These are phyloP conservation scores for Coffea humblotiana DNA, from an alignment of 305 asterid genomes.

Conservation along the genomic window DNA sequence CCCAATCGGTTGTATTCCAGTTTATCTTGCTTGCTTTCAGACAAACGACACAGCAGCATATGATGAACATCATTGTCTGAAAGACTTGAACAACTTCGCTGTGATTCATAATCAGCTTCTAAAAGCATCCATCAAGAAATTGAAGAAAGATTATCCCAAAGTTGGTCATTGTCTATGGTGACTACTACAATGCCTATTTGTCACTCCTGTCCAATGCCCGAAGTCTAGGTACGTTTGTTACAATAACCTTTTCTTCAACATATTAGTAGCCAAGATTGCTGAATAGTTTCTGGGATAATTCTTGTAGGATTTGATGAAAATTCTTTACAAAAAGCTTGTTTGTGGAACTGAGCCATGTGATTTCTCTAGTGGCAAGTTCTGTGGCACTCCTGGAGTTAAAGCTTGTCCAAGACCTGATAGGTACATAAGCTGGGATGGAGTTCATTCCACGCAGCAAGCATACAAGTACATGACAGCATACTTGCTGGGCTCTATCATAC, in stretches of 20 bases:
- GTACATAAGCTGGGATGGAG: slow-evolving; percentile 38
- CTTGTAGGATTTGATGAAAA: slow-evolving; percentile 23
- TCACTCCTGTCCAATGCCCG: not conserved
- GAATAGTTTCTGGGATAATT: not conserved
- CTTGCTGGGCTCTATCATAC: not conserved
- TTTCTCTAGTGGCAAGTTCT: slow-evolving; percentile 6
- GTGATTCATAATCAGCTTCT: slow-evolving; percentile 25
- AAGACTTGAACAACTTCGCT: slow-evolving; percentile 24
- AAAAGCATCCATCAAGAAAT: slow-evolving; percentile 24
- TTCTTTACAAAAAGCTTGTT: slow-evolving; percentile 22
- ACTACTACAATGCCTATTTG: not conserved
- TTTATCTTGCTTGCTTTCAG: too few species aligned
- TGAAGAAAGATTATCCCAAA: slow-evolving; percentile 19
- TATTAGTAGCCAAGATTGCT: not conserved
- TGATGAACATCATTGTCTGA: slow-evolving; percentile 29
- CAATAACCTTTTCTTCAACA: not conserved
- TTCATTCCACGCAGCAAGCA: slow-evolving; percentile 40
- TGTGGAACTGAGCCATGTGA: slow-evolving; percentile 32
- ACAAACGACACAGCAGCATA: not conserved
- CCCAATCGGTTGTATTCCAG: not conserved
- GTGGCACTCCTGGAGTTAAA: slow-evolving; percentile 30
- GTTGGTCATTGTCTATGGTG: slow-evolving; percentile 11
- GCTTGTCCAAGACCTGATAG: slow-evolving; percentile 24
- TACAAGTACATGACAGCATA: slow-evolving; percentile 20
- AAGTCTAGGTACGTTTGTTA: not conserved